Conservation (phyloP, 1,139 yeast species). For the Candida gigantensis region DNA sequence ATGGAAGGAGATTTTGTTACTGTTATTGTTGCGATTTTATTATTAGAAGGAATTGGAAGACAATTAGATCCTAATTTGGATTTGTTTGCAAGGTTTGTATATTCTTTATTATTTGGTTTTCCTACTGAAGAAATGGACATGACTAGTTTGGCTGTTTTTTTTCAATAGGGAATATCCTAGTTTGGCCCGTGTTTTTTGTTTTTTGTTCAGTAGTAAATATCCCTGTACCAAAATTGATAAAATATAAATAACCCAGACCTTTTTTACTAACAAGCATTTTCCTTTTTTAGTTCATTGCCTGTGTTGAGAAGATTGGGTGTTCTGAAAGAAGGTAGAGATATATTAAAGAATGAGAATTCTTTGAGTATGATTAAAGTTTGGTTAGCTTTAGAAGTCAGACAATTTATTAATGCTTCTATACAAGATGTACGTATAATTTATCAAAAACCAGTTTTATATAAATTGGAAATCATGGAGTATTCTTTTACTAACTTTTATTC, state of each 20-base stretch:
- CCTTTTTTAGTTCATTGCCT: constrained; percentile 70
- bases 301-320: constrained; percentile 82
- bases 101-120: constrained; percentile 58
- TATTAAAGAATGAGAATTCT: constrained; percentile 59
- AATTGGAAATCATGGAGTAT: too few relatives aligned
- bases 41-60: constrained; percentile 93
- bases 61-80: constrained; percentile 91
- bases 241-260: constrained; percentile 5
- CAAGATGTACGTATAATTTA: constrained; percentile 61
- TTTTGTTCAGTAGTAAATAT: constrained; percentile 1
- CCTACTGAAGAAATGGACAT: constrained; percentile 40
- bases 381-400: constrained; percentile 87
- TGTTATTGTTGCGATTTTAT: constrained; percentile 84
- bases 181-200: too few relatives aligned
- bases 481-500: constrained; percentile 13
- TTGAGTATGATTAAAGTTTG: constrained; percentile 86
- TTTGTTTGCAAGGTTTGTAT: constrained; percentile 91
- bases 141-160: too few relatives aligned
- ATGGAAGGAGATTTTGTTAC: constrained; percentile 98
- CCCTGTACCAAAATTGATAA: constrained; percentile 14
- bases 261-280: constrained; percentile 26
- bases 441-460: too few relatives aligned
- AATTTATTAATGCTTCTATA: constrained; percentile 80
- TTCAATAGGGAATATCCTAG: too few relatives aligned
- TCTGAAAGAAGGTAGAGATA: constrained; percentile 61